Base-by-base conservation (phyloP, 176 grass and related monocot genomes). In the Musa beccarii region DNA sequence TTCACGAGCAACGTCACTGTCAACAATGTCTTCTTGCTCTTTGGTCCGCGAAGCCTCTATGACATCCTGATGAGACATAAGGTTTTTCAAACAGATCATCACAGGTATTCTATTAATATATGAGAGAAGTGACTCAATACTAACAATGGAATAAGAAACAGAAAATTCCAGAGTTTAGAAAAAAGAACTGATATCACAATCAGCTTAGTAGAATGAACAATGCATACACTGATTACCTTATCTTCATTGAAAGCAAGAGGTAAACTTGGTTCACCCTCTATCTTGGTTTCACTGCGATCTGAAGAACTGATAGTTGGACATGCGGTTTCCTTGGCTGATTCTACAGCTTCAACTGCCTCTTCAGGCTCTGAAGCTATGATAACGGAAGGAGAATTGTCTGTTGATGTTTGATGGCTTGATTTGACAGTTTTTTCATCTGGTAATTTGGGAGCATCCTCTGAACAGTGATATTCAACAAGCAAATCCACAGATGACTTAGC, bases 51-150 rank as follows among this genome's bases (percentile, higher is more conserved):
- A 79, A 52, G n/a, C 72, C n/a, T 85, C 79, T 76, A 54, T 57
- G 53, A 77, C 63, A 78, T 74, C 87, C 84, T 92, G 78, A 75
- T 53, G 43, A 65, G n/a, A 51, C 66, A 22, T 22, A 65, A 78
- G 76, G 74, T 43, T 82, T 76, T 79, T 56, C 57, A 69, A 23
- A 23, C 23, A n/a, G 43, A 77, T 57, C 75, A 79, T 62, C 74
- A 65, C 54, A 63, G 9, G 19, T 74, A 52, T 12, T 63, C 34
- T 8, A 53, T 84, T 70, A 19, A 53, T 2, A 70, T 25, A 23
- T 66, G 66, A 3, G 21, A 76, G 34, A 43, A 43, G 34, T 43
- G 34, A 43, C 34, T 43, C 4, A 43, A 43, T 43, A 43, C 34
- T 43, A 43, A 43, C 34, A 43, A 43, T 43, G 34, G 34, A 43